Percentiles rank a stretch among this genome's conserved stretches.
phyloP scores from a whole-genome alignment of 1,284 basidiomycete genomes.

The Microbotryomycetes sp. region DNA sequence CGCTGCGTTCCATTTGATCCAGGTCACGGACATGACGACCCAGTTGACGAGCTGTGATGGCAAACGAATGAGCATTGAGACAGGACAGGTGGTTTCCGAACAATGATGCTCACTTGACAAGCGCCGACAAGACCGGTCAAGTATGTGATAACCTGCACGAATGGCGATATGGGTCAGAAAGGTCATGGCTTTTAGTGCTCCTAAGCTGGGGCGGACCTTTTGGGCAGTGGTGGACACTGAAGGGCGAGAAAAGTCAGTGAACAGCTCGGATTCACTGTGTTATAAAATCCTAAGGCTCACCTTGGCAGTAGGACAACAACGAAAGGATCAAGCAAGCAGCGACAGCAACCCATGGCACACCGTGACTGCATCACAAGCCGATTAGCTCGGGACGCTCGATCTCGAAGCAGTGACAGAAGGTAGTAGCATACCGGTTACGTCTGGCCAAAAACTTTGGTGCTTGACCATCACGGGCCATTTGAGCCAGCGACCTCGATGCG shows the following conservation, averaged over 20 bases:
- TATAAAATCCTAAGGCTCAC: too few relatives aligned
- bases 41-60: slow-evolving; percentile 27
- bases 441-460: slow-evolving; percentile 31
- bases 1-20: slow-evolving; percentile 27
- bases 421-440: slow-evolving; percentile 36
- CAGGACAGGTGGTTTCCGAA: too few relatives aligned
- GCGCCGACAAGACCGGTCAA: too few relatives aligned
- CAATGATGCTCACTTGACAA: too few relatives aligned
- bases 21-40: slow-evolving; percentile 22
- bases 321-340: slow-evolving; percentile 13
- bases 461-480: slow-evolving; percentile 32
- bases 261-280: too few relatives aligned
- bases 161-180: background rate
- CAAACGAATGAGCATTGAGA: too few relatives aligned
- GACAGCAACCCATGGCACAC: slow-evolving; percentile 31
- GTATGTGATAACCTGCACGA: background rate
- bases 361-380: too few relatives aligned
- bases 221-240: too few relatives aligned
- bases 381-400: slow-evolving; percentile 18
- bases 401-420: slow-evolving; percentile 31
- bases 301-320: too few relatives aligned
- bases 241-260: too few relatives aligned
- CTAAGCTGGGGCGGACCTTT: too few relatives aligned
- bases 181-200: too few relatives aligned
- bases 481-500: slow-evolving; percentile 29